Base-by-base conservation (phyloP, 2,329 filamentous ascomycete genomes). In the Fusarium fracticaudum region DNA sequence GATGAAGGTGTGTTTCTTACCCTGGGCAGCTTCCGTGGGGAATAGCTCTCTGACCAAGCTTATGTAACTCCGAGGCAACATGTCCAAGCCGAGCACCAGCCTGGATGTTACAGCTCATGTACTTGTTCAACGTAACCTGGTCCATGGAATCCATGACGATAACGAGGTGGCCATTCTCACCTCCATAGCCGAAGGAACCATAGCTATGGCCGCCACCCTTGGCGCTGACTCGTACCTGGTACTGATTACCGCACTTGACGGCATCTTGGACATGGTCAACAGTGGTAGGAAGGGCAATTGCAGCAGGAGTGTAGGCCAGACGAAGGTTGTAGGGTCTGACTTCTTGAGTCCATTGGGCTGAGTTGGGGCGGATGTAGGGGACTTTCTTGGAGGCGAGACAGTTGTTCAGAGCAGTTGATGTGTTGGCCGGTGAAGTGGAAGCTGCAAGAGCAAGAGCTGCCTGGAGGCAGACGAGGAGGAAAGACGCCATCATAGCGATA, bases 141-240 rank as follows among this genome's bases (percentile, higher is more conserved):
- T 83, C 78, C 79, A 86, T 83, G 8, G 79, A 77, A 41, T 85
- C 81, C 35, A 86, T 69, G 50, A 84, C 81, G 37, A 87, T 75
- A 20, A 86, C 80, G 22, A 86, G 74, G 18, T 82, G 81, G 2
- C 84, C 84, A 69, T 85, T 79, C 29, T 81, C 78, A 7, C 84
- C 84, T 3, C 84, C 84, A 17, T 81, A 80, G 67, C 86, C 85
- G 62, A 84, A 87, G 44, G 86, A 88, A 1, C 81, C 88, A 77
- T 88, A 90, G 45, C 84, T 86, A 75, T 90, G 88, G 0, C 88
- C 88, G 18, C 88, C 88, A 43, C 84, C 83, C 67, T 85, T 85
- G 7, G 87, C 81, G 48, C 87, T 87, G 6, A 90, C 85, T 54
- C 87, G 86, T 33, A 87, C 79, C 17, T 80, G 79, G 48, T 79